A percentile compares a stretch with the other conserved stretches of the same genome.
phyloP scores from a whole-genome alignment of 139 green algal genomes.

The Mesotaenium endlicherianum region DNA sequence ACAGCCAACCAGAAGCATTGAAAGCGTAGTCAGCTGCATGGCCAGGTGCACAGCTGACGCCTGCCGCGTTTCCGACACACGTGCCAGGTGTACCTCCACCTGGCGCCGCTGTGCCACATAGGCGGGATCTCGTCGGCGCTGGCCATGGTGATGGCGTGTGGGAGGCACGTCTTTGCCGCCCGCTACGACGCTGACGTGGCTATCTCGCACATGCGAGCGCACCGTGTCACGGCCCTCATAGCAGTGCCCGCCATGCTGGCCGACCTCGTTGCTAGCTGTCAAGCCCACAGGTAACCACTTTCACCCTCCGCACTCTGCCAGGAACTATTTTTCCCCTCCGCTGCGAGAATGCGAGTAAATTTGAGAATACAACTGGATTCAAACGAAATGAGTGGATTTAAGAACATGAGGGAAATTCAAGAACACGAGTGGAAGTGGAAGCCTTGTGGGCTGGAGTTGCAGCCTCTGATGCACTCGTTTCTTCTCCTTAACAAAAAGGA shows the following conservation, averaged over 20 bases:
- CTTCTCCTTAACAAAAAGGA: too few relatives aligned
- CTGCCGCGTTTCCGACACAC: too few relatives aligned
- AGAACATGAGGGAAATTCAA: too few relatives aligned
- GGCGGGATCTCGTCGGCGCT: constrained; percentile 77
- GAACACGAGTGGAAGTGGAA: too few relatives aligned
- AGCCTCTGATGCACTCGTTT: too few relatives aligned
- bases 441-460: too few relatives aligned
- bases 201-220: constrained; percentile 31
- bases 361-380: background rate
- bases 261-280: constrained; percentile 68
- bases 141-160: constrained; percentile 71
- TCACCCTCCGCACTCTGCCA: background rate
- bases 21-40: too few relatives aligned
- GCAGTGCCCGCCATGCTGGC: constrained; percentile 82
- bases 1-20: too few relatives aligned
- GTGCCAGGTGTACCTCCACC: constrained; percentile 82
- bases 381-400: too few relatives aligned
- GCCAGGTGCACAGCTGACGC: too few relatives aligned
- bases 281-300: too few relatives aligned
- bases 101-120: constrained; percentile 78
- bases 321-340: background rate
- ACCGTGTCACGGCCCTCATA: constrained; percentile 73
- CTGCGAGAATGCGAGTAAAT: background rate
- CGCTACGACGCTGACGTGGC: constrained; percentile 4
- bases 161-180: constrained; percentile 60